Conservation (phyloP, 1,284 basidiomycete genomes). For the Sanghuangporus weigelae region DNA sequence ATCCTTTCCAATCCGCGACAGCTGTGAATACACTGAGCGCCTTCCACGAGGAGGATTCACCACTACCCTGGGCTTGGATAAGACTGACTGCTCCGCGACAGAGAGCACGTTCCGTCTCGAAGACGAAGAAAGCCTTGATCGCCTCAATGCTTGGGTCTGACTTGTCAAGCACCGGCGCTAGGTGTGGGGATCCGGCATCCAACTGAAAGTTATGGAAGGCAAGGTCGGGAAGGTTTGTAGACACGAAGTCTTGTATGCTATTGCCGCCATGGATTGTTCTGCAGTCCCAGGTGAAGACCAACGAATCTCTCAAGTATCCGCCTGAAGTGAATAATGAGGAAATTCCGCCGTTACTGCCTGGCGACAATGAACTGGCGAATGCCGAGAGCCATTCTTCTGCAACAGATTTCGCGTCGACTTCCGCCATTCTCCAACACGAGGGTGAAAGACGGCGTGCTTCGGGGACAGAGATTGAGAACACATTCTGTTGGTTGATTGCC, state of each 20-base stretch:
- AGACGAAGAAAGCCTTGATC: conserved; percentile 1
- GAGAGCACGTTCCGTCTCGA: conserved; percentile 6
- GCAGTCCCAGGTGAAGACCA: conserved; percentile 11
- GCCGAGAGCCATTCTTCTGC: conserved; percentile 4
- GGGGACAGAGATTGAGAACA: too few relatives aligned
- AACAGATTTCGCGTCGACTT: background rate
- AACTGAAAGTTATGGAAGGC: background rate
- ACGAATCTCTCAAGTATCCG: conserved; percentile 4
- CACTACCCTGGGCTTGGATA: background rate
- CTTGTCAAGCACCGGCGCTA: conserved; percentile 13
- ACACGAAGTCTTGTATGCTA: background rate
- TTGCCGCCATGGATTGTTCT: background rate
- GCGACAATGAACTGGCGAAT: background rate
- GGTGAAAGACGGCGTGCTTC: too few relatives aligned
- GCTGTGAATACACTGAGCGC: conserved; percentile 26
- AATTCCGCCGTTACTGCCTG: background rate
- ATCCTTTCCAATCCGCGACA: conserved; percentile 27
- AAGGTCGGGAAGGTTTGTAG: background rate
- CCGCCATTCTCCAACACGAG: background rate
- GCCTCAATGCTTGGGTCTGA: background rate
- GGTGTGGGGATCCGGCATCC: background rate
- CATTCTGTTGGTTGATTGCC: too few relatives aligned
- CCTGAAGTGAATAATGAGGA: background rate
- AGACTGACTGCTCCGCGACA: background rate
- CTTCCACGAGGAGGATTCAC: conserved; percentile 22